Evolutionary conservation across 73 alveolate species (phyloP).

Genomic region (Paramecium octaurelia): DNA sequence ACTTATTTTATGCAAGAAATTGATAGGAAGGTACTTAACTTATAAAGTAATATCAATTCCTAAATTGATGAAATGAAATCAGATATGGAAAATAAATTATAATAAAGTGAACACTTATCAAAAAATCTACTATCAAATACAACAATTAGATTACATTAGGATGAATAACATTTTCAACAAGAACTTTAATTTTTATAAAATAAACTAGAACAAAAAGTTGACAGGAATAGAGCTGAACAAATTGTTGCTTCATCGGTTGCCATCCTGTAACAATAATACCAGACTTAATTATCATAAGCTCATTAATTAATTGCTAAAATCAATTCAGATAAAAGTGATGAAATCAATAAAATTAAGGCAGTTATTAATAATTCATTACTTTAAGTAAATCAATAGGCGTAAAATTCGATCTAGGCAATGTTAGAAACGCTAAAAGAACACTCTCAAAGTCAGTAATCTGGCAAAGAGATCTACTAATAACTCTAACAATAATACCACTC

Average conservation of each 20-base stretch:
- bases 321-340: constrained; percentile 5
- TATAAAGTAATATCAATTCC: not conserved
- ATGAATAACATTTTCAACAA: not conserved
- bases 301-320: not conserved
- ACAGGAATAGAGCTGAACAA: not conserved
- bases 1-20: constrained; percentile 21
- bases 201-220: not conserved
- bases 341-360: not conserved
- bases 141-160: not conserved
- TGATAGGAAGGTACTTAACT: not conserved
- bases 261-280: not conserved
- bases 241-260: not conserved
- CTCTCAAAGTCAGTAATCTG: not conserved
- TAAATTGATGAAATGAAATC: not conserved
- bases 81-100: not conserved
- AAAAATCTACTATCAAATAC: not conserved
- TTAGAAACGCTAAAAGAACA: not conserved
- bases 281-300: not conserved
- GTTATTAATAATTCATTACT: not conserved
- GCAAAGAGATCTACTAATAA: not conserved
- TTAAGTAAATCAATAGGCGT: not conserved
- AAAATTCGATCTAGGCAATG: not conserved
- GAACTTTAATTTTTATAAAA: not conserved
- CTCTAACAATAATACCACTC: not conserved
- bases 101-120: not conserved